Base-by-base conservation (phyloP, 768 basidiomycete species). In the Myochromella boudieri region DNA sequence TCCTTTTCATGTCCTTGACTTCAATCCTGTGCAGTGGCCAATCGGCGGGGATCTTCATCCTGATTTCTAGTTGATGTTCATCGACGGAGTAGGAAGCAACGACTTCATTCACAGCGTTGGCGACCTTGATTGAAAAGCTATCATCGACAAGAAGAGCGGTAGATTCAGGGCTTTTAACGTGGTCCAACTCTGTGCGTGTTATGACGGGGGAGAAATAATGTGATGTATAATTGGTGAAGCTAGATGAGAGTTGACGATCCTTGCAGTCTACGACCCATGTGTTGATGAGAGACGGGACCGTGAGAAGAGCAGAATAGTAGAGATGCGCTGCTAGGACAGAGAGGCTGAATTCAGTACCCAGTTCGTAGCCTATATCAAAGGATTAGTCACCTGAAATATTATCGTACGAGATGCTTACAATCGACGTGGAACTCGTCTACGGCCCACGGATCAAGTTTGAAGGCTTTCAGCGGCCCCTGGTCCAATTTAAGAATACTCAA, bases 21-120 rank as follows among this genome's bases (percentile, higher is more conserved):
- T 95, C 94, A 21, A 97, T 86, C 34, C 76, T 77, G 53, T 85
- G 85, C 27, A 99, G 70, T 0, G 97, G 97, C 82, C 91, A 99
- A 59, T 97, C 95, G 2, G 67, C 61, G 4, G 97, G 97, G 22
- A 98, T 82, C 56, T 84, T 81, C 51, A 98, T 70, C 29, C 78
- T 82, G 48, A 99, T 83, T 68, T 98, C 95, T 54, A 99, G 79
- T 41, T 84, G 79, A 60, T 98, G 91, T 34, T 99, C 97, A 62
- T 99, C 97, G 1, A 99, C 87, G 25, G 78, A 71, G 60, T 95
- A 99, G 14, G 80, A 77, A 8, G 86, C 91, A 1, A 80, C 81
- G 33, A 97, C 88, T 64, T 98, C 97, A 50, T 85, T 84, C 18
- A 84, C 77, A 1, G 79, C 77, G 26, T 65, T 68, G 0, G 84